These are phyloP conservation scores for Bryum argenteum DNA, from an alignment of 225 moss, liverwort and hornwort genomes.

Conservation along the genomic window DNA sequence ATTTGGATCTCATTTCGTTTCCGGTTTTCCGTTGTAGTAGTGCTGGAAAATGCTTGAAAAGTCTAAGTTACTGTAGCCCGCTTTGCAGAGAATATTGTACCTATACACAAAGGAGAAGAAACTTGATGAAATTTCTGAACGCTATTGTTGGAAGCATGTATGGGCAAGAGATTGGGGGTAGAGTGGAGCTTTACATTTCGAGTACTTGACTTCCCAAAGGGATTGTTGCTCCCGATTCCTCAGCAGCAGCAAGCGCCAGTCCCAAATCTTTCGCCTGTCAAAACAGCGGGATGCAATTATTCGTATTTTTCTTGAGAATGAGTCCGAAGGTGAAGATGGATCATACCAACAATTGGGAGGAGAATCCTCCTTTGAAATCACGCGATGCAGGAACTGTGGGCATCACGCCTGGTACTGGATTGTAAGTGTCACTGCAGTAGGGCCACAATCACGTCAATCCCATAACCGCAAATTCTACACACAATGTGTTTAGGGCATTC, in stretches of 20 bases:
- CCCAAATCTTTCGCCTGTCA: constrained; percentile 84
- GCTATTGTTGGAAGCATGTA: background rate
- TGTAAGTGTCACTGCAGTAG: constrained; percentile 83
- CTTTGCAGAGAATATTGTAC: constrained; percentile 65
- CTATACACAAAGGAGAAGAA: constrained; percentile 46
- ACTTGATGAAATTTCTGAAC: background rate
- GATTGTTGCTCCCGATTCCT: constrained; percentile 59
- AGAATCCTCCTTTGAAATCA: constrained; percentile 85
- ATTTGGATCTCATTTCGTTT: background rate
- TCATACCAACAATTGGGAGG: constrained; percentile 78
- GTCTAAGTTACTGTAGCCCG: constrained; percentile 66
- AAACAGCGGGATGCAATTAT: background rate
- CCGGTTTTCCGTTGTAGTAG: constrained; percentile 63
- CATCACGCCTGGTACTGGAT: constrained; percentile 96
- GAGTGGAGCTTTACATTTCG: constrained; percentile 57
- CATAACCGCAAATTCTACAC: constrained; percentile 15
- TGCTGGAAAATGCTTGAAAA: constrained; percentile 79
- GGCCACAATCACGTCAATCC: constrained; percentile 22
- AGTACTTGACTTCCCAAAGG: constrained; percentile 67
- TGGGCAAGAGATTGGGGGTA: no score
- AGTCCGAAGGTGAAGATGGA: background rate
- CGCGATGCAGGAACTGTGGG: constrained; percentile 81
- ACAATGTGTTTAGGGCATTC: background rate
- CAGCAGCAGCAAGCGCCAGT: constrained; percentile 77
- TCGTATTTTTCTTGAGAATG: no score